Conservation (phyloP, 441 rosid species). For the Rhodomyrtus psidioides region DNA sequence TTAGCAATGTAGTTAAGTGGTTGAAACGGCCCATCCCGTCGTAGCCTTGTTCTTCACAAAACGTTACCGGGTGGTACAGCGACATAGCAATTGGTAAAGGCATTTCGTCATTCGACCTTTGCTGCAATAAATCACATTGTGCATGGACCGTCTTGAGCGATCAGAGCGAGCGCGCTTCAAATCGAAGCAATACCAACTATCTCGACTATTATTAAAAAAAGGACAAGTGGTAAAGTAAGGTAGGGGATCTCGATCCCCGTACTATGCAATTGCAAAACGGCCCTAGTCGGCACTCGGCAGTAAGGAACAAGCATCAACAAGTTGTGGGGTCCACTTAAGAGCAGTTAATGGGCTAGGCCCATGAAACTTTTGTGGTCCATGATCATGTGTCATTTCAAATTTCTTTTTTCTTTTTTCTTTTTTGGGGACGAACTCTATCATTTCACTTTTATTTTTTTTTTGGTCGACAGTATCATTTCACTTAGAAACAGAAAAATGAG, state of each 20-base stretch:
- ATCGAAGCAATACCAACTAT: rapidly evolving
- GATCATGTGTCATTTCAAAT: background rate
- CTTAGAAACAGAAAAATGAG: background rate
- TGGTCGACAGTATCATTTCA: too few relatives aligned
- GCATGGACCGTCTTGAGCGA: background rate
- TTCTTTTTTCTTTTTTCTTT: too few relatives aligned
- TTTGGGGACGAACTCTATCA: too few relatives aligned
- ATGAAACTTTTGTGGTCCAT: background rate
- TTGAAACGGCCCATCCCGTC: background rate
- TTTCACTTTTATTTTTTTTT: too few relatives aligned
- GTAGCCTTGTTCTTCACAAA: background rate
- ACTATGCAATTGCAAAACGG: background rate
- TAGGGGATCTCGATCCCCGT: too few relatives aligned
- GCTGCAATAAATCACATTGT: too few relatives aligned
- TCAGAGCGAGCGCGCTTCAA: background rate
- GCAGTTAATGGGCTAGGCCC: background rate
- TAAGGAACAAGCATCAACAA: background rate
- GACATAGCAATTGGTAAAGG: background rate
- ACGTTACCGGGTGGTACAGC: too few relatives aligned
- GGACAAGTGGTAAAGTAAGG: too few relatives aligned
- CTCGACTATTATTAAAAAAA: too few relatives aligned
- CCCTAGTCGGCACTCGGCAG: background rate
- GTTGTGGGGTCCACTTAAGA: background rate
- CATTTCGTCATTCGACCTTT: too few relatives aligned
- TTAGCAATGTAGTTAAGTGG: background rate